These are phyloP conservation scores for Chrysoporthe deuterocubensis DNA, from an alignment of 2,329 filamentous ascomycete species.

Conservation along the genomic window DNA sequence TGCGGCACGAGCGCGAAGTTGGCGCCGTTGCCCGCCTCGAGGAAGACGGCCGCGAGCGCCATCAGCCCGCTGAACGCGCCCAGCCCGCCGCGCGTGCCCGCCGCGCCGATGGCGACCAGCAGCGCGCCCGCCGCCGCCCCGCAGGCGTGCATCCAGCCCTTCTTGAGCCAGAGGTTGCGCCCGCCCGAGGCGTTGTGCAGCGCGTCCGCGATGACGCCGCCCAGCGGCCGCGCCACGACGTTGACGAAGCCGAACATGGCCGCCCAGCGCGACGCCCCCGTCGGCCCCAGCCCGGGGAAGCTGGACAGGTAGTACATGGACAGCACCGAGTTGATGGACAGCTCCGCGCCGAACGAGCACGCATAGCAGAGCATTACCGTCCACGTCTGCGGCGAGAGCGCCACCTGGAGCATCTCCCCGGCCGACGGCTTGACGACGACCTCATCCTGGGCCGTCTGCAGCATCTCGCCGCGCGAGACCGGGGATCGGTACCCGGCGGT, in stretches of 20 bases:
- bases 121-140: slow-evolving; percentile 65
- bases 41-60: slow-evolving; percentile 77
- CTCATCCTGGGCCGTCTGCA: slow-evolving; percentile 59
- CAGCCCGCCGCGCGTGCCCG: slow-evolving; percentile 61
- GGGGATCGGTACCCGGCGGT: slow-evolving; percentile 50
- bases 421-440: slow-evolving; percentile 60
- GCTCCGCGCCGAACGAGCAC: slow-evolving; percentile 66
- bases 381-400: slow-evolving; percentile 58
- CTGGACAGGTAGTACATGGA: slow-evolving; percentile 63
- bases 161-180: slow-evolving; percentile 48
- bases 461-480: slow-evolving; percentile 53
- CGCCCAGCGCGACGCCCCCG: slow-evolving; percentile 63
- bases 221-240: slow-evolving; percentile 67
- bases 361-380: slow-evolving; percentile 62
- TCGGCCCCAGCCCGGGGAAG: slow-evolving; percentile 62
- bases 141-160: slow-evolving; percentile 64
- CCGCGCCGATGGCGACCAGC: slow-evolving; percentile 64
- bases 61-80: slow-evolving; percentile 76
- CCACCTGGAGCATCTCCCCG: slow-evolving; percentile 49
- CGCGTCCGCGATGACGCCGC: slow-evolving; percentile 60
- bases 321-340: slow-evolving; percentile 65
- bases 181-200: slow-evolving; percentile 46
- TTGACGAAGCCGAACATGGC: slow-evolving; percentile 79
- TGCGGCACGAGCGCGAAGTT: slow-evolving; percentile 89
- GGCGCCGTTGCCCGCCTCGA: slow-evolving; percentile 83